Evolutionary conservation across 2,329 filamentous ascomycete species (phyloP), one percentile per base, ranked within the genome.

Genomic region (Neofusicoccum cordaticola): DNA sequence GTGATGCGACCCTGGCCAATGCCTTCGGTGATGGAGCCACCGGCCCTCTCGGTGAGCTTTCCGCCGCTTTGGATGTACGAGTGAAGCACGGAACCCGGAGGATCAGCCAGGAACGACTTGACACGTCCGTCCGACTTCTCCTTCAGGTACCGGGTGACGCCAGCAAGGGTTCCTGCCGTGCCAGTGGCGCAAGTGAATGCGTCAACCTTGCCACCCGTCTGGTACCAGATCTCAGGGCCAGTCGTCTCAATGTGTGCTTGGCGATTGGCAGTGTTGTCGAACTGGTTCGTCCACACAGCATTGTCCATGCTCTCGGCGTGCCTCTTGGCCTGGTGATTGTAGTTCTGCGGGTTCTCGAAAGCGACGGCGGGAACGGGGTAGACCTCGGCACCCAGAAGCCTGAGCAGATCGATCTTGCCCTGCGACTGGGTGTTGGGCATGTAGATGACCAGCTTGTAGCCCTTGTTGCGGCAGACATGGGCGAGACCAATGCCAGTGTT

Each of bases 391-490:
- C 95, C 95, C 9, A 99, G 86, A 41, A 98, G 83, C 8, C 94
- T 86, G 68, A 99, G 83, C 62, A 99, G 85, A 78, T 98, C 95
- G 75, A 99, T 91, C 84, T 99, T 99, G 76, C 93, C 95, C 81
- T 97, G 94, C 19, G 93, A 96, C 81, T 98, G 95, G 56, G 94
- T 98, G 83, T 99, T 91, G 72, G 95, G 95, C 95, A 99, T 98
- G 87, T 98, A 99, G 76, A 99, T 99, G 75, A 98, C 93, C 58
- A 97, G 88, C 76, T 90, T 90, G 85, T 99, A 98, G 45, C 94
- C 95, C 72, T 90, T 90, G 42, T 90, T 91, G 66, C 94, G 88
- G 81, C 95, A 98, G 64, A 99, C 95, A 80, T 98, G 95, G 19
- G 95, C 95, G 48, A 99, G 90, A 1, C 95, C 95, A 77, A 99